Percentiles rank a stretch among this genome's conserved stretches.
These are phyloP conservation scores for Leishmania tropica DNA, from an alignment of 208 protist genomes.

Conservation along the genomic window DNA sequence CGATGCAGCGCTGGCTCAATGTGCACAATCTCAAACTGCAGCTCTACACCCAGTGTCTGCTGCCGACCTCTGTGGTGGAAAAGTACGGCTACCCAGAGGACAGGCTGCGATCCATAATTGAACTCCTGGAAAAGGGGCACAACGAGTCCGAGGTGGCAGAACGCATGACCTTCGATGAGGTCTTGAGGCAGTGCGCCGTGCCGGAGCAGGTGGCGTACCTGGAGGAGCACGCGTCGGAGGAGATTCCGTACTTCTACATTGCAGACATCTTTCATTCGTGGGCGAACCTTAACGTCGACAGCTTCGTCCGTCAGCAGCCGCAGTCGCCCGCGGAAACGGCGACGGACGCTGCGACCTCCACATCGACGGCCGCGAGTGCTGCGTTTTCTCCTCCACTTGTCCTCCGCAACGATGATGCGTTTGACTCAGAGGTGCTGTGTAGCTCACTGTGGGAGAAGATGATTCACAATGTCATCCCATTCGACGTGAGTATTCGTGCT, in stretches of 20 bases:
- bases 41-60: conserved; percentile 47
- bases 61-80: conserved; percentile 53
- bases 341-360: not conserved
- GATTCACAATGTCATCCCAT: conserved; percentile 73
- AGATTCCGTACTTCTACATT: conserved; percentile 93
- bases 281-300: conserved; percentile 53
- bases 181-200: conserved; percentile 71
- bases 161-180: conserved; percentile 78
- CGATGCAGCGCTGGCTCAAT: conserved; percentile 45
- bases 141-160: conserved; percentile 34
- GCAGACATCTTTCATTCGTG: conserved; percentile 86
- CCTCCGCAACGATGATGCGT: conserved; percentile 37
- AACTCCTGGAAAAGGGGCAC: conserved; percentile 49
- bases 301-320: conserved; percentile 30
- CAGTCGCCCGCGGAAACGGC: not conserved
- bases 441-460: conserved; percentile 69
- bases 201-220: conserved; percentile 80
- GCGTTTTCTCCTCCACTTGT: not conserved
- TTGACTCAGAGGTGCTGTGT: conserved; percentile 68
- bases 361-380: not conserved
- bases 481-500: conserved; percentile 69
- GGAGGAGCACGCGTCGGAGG: conserved; percentile 78
- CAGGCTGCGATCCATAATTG: conserved; percentile 54
- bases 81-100: conserved; percentile 62
- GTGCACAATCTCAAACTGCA: conserved; percentile 68